phyloP scores from a whole-genome alignment of 2,329 filamentous ascomycete genomes.

The Leptographium lundbergii region DNA sequence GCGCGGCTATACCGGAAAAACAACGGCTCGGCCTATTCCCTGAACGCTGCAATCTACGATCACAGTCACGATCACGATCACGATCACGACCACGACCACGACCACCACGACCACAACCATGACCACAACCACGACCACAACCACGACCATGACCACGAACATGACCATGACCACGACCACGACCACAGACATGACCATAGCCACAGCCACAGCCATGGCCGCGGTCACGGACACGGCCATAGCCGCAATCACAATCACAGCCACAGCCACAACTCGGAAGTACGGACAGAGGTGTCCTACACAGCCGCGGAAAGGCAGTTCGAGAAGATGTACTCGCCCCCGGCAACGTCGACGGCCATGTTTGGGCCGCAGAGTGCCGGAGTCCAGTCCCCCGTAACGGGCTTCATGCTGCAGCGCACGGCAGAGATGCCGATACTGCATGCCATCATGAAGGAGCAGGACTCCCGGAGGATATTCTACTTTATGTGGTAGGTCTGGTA shows the following conservation, averaged over 20 bases:
- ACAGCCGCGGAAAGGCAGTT: constrained; percentile 9
- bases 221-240: not conserved
- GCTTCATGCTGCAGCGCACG: constrained; percentile 55
- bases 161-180: constrained; percentile 16
- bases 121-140: constrained; percentile 14
- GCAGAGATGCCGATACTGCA: constrained; percentile 67
- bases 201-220: constrained; percentile 16
- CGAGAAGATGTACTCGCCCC: constrained; percentile 20
- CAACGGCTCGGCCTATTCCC: constrained; percentile 13
- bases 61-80: not conserved
- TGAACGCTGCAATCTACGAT: constrained; percentile 1
- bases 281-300: not conserved
- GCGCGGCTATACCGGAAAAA: constrained; percentile 4
- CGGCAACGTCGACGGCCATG: constrained; percentile 13
- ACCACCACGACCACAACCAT: constrained; percentile 7
- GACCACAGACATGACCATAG: constrained; percentile 12
- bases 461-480: constrained; percentile 91
- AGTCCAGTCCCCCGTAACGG: constrained; percentile 56
- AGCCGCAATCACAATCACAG: not conserved
- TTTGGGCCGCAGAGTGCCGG: constrained; percentile 25
- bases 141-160: constrained; percentile 11
- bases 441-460: constrained; percentile 77
- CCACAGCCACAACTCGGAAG: too few species aligned
- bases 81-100: not conserved
- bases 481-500: constrained; percentile 64